Conservation (phyloP, 345 rosid species). For the Noccaea bulbosa region DNA sequence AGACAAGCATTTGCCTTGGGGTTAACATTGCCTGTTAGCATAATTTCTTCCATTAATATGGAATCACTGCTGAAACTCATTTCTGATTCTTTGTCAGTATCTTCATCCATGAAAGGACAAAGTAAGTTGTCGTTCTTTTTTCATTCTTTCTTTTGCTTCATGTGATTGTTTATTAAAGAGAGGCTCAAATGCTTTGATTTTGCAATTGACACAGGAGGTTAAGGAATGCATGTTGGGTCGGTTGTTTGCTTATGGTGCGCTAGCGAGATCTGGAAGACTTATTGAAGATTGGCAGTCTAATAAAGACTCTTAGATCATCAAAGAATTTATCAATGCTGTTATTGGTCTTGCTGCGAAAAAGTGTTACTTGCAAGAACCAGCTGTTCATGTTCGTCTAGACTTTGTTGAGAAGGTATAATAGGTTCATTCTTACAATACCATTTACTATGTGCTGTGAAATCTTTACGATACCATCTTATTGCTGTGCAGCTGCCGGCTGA, state of each 20-base stretch:
- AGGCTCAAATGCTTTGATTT: conserved; percentile 22
- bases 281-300: conserved; percentile 62
- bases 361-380: conserved; percentile 92
- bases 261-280: conserved; percentile 78
- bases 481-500: conserved; percentile 67
- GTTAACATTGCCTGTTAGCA: conserved; percentile 59
- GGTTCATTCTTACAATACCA: conserved; percentile 13
- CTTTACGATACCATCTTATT: conserved; percentile 8
- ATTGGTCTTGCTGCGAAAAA: conserved; percentile 76
- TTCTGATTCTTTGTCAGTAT: conserved; percentile 67
- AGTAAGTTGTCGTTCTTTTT: conserved; percentile 51
- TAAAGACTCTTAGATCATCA: conserved; percentile 56
- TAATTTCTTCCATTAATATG: conserved; percentile 62
- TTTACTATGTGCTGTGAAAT: not conserved
- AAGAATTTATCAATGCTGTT: conserved; percentile 64
- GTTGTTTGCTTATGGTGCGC: conserved; percentile 87
- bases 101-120: conserved; percentile 96
- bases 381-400: conserved; percentile 68
- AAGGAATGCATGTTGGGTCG: conserved; percentile 90
- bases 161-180: not conserved
- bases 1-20: conserved; percentile 97
- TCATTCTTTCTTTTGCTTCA: not conserved
- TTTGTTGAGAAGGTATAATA: conserved; percentile 71
- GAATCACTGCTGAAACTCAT: conserved; percentile 77
- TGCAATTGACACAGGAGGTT: conserved; percentile 62